These are phyloP conservation scores for Pythium coloratum DNA, from an alignment of 352 stramenopile genomes.

Conservation along the genomic window DNA sequence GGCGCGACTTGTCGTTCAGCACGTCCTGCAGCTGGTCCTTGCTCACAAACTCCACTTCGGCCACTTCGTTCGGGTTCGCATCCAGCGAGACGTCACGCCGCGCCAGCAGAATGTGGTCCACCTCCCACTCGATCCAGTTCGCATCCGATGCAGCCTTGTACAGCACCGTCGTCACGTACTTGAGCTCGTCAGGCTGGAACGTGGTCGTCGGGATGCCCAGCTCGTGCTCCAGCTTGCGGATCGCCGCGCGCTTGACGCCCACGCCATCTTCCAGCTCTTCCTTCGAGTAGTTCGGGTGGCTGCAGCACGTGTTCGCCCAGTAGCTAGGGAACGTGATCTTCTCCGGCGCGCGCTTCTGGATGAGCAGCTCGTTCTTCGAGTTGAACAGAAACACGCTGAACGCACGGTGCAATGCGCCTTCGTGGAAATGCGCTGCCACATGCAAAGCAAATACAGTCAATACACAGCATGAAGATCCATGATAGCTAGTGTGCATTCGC, in stretches of 20 bases:
- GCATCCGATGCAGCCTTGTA: constrained; percentile 93
- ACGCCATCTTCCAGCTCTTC: constrained; percentile 82
- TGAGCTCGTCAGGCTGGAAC: constrained; percentile 87
- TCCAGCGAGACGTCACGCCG: constrained; percentile 79
- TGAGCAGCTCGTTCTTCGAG: constrained; percentile 80
- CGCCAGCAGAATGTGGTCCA: constrained; percentile 98
- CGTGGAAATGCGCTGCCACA: constrained; percentile 64
- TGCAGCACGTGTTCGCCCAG: constrained; percentile 99
- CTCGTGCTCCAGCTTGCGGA: constrained; percentile 98
- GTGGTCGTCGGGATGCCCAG: constrained; percentile 92
- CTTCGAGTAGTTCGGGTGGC: constrained; percentile 94
- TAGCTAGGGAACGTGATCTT: constrained; percentile 99
- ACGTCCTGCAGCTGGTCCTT: constrained; percentile 53
- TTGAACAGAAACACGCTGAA: constrained; percentile 90
- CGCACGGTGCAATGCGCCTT: constrained; percentile 77
- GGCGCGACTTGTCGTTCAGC: constrained; percentile 51
- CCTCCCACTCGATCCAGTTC: constrained; percentile 98
- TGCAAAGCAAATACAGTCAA: constrained; percentile 15
- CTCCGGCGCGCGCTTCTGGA: constrained; percentile 90
- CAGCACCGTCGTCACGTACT: constrained; percentile 97
- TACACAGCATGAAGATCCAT: not conserved
- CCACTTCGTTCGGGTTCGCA: constrained; percentile 94
- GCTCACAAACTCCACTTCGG: constrained; percentile 88
- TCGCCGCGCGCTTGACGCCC: constrained; percentile 92
- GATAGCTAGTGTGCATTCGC: not conserved